Percentiles rank a stretch among this genome's conserved stretches.
Conservation (phyloP, 495 filamentous ascomycete species). For the Lepraria neglecta region DNA sequence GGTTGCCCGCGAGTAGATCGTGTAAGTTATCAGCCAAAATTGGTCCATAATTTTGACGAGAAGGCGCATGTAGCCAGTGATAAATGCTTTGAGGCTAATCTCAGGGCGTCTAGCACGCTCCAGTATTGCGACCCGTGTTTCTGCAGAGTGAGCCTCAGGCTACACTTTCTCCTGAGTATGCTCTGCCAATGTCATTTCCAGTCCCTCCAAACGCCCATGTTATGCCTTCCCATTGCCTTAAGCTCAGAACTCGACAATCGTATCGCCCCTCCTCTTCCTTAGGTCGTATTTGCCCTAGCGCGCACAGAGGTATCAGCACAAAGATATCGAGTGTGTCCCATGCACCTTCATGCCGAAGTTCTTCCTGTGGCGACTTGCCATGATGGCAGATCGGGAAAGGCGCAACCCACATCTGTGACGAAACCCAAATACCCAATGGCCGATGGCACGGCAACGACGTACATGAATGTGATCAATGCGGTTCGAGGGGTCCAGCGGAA, state of each 20-base stretch:
- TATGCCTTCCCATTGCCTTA: background rate
- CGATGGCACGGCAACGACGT: constrained; percentile 61
- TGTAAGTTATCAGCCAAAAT: background rate
- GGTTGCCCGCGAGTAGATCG: background rate
- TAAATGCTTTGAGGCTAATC: background rate
- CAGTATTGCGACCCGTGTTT: too few species aligned
- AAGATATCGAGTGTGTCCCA: background rate
- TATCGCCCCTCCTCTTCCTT: constrained; percentile 78
- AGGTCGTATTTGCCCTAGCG: constrained; percentile 77
- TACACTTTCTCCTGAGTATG: background rate
- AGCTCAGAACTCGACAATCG: constrained; percentile 64
- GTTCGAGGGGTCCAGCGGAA: constrained; percentile 87
- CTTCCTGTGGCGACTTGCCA: background rate
- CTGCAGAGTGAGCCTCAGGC: background rate
- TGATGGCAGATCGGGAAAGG: too few species aligned
- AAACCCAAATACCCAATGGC: constrained; percentile 64
- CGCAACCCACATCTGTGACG: constrained; percentile 67
- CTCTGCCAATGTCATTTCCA: background rate
- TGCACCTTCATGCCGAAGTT: background rate
- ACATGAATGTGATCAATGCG: constrained; percentile 68
- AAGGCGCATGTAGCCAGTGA: background rate
- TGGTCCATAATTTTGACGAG: background rate
- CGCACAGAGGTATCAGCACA: constrained; percentile 5
- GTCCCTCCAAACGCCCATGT: background rate
- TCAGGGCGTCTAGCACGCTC: too few species aligned